These are phyloP conservation scores for cucumber (Cucumis sativus) DNA, from an alignment of 306 rosid genomes.

Conservation along the genomic window Cucumber_9930_V3 NC_026659.2:29405501-29406000, in stretches of 20 bases:
- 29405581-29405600: too few relatives aligned
- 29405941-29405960: too few relatives aligned
- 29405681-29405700: background rate
- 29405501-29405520: conserved; percentile 96
- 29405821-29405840: background rate
- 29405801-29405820: background rate
- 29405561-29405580: background rate
- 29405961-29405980: too few relatives aligned
- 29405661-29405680: too few relatives aligned
- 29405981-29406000: too few relatives aligned
- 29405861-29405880: too few relatives aligned
- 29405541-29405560: conserved; percentile 49
- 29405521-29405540: conserved; percentile 68
- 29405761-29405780: background rate
- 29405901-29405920: too few relatives aligned
- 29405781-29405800: background rate
- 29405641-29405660: too few relatives aligned
- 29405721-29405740: background rate
- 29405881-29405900: too few relatives aligned
- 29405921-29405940: too few relatives aligned
- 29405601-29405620: too few relatives aligned
- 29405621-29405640: too few relatives aligned
- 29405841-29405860: background rate
- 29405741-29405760: background rate
- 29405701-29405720: background rate